Conservation (phyloP, 1,139 yeast genomes). For the Saccharomyces hybrid region DNA sequence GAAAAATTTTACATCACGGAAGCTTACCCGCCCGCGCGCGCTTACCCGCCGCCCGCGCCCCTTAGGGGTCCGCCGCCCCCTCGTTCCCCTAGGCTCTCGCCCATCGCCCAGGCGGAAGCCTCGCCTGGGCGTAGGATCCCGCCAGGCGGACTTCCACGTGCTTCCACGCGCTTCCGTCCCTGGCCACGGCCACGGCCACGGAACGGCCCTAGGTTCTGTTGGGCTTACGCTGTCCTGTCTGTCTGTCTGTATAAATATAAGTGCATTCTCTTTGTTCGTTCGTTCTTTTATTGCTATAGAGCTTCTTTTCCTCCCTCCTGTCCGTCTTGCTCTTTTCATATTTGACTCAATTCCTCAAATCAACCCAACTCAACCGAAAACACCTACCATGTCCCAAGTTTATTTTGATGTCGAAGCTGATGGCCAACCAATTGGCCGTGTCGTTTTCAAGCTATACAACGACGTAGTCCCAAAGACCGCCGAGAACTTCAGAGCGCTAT, state of each 20-base stretch:
- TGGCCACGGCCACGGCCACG: neutral
- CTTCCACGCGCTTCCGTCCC: constrained; percentile 1
- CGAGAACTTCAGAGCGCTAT: constrained; percentile 94
- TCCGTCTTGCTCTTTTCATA: neutral
- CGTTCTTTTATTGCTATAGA: neutral
- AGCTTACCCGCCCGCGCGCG: neutral
- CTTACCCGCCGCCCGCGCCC: neutral
- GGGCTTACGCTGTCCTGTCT: neutral
- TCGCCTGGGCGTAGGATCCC: neutral
- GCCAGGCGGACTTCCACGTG: neutral
- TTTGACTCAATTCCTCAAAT: neutral
- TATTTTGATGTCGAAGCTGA: constrained; percentile 33
- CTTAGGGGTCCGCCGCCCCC: neutral
- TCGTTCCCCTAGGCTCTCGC: neutral
- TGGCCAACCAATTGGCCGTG: constrained; percentile 53
- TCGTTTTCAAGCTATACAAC: constrained; percentile 76
- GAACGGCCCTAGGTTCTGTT: neutral
- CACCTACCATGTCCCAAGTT: constrained; percentile 28
- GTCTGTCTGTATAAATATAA: neutral
- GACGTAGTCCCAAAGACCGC: constrained; percentile 97
- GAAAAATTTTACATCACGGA: neutral
- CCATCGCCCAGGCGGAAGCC: too few relatives aligned
- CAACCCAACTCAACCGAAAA: constrained; percentile 1
- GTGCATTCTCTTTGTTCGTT: neutral
- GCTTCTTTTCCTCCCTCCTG: neutral